Evolutionary conservation across 371 early-diverging fungal species (phyloP).

Genomic region (Mucor circinelloides): DNA sequence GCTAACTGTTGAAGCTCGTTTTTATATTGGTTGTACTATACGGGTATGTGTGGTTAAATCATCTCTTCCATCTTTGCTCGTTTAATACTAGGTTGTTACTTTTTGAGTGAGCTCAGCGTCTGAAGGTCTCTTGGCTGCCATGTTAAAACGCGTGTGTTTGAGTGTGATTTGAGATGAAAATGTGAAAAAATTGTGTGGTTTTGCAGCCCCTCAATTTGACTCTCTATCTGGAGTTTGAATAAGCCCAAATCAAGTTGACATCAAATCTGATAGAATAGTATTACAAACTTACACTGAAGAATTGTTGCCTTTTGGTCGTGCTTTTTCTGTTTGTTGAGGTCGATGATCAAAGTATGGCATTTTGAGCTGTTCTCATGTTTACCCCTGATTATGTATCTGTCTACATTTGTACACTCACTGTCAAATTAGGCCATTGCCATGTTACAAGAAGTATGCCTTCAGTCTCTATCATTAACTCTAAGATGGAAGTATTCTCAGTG

Average conservation of each 20-base stretch:
- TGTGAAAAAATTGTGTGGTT: neutral
- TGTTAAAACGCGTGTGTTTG: slow-evolving; percentile 15
- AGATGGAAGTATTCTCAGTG: too few relatives aligned
- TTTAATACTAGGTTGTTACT: slow-evolving; percentile 16
- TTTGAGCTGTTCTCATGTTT: neutral
- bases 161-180: slow-evolving; percentile 2
- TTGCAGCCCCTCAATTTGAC: neutral
- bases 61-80: neutral
- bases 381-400: neutral
- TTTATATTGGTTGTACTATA: slow-evolving; percentile 80
- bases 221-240: neutral
- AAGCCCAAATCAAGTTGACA: neutral
- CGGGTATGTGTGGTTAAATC: neutral
- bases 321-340: neutral
- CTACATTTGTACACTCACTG: neutral
- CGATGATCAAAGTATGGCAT: neutral
- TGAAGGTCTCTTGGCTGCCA: slow-evolving; percentile 38
- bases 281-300: neutral
- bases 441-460: too few relatives aligned
- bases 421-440: neutral
- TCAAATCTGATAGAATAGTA: neutral
- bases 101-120: slow-evolving; percentile 55
- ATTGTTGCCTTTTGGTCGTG: neutral
- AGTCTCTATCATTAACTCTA: too few relatives aligned
- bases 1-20: slow-evolving; percentile 85